phyloP scores from a whole-genome alignment of 2,329 filamentous ascomycete species.

The Neofusicoccum laricinum region DNA sequence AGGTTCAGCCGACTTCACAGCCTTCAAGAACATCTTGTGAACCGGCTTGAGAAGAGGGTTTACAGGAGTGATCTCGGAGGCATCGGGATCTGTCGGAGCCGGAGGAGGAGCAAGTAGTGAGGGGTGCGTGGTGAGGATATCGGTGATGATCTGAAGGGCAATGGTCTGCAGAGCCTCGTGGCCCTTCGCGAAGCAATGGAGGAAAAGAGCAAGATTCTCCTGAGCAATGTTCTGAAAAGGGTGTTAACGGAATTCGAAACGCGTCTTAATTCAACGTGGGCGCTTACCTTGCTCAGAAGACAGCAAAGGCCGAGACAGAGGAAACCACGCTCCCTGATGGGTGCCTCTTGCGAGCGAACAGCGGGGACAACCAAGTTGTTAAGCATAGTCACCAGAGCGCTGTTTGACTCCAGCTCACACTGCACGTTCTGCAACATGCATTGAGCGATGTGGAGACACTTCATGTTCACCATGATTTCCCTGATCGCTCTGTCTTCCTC shows the following conservation, averaged over 20 bases:
- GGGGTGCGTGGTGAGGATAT: constrained; percentile 87
- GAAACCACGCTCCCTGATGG: constrained; percentile 85
- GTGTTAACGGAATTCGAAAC: neutral
- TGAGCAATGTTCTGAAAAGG: constrained; percentile 68
- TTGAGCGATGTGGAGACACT: constrained; percentile 94
- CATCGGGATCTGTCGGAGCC: constrained; percentile 27
- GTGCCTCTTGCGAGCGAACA: constrained; percentile 87
- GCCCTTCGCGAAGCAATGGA: constrained; percentile 93
- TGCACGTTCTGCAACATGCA: constrained; percentile 95
- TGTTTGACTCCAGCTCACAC: constrained; percentile 82
- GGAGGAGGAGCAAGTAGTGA: constrained; percentile 61
- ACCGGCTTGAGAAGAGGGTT: constrained; percentile 58
- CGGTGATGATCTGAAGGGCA: constrained; percentile 84
- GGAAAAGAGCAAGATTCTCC: constrained; percentile 88
- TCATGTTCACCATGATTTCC: constrained; percentile 97
- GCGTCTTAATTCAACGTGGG: neutral
- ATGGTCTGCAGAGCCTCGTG: constrained; percentile 87
- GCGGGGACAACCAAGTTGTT: constrained; percentile 96
- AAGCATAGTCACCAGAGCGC: constrained; percentile 92
- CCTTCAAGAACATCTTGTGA: constrained; percentile 81
- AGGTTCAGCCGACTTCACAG: constrained; percentile 56
- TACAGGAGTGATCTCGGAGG: constrained; percentile 30
- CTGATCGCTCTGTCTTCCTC: constrained; percentile 65
- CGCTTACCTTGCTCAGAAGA: constrained; percentile 72
- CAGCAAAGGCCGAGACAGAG: constrained; percentile 88